Conservation (phyloP, 192 early-diverging fungal genomes). For the Coemansia sp. region DNA sequence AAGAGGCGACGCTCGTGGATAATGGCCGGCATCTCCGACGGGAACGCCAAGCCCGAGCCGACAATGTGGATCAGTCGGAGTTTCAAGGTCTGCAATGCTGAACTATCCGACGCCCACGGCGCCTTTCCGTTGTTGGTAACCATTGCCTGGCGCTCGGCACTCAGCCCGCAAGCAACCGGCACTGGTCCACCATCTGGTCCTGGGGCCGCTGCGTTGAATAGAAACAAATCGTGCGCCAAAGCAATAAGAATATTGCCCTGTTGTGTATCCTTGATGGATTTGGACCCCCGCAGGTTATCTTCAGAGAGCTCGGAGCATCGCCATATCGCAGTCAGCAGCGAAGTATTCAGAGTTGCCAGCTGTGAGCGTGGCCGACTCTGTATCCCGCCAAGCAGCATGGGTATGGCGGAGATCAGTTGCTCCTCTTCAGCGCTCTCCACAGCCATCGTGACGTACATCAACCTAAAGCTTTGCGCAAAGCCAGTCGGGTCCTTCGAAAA, state of each 20-base stretch:
- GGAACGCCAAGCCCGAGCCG: slow-evolving; percentile 37
- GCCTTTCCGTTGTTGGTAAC: slow-evolving; percentile 73
- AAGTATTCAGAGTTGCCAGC: slow-evolving; percentile 55
- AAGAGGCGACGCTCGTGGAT: slow-evolving; percentile 52
- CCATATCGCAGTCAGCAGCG: slow-evolving; percentile 59
- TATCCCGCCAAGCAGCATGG: slow-evolving; percentile 59
- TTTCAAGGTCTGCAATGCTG: slow-evolving; percentile 23
- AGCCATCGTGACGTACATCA: slow-evolving; percentile 84
- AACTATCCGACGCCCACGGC: slow-evolving; percentile 53
- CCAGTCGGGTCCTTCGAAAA: slow-evolving; percentile 29
- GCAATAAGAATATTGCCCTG: slow-evolving; percentile 7
- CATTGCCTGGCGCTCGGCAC: slow-evolving; percentile 1
- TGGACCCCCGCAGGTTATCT: slow-evolving; percentile 5
- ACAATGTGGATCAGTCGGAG: slow-evolving; percentile 17
- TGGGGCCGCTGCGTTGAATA: slow-evolving; percentile 5
- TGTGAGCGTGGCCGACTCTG: slow-evolving; percentile 53
- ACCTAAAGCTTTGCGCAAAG: slow-evolving; percentile 69
- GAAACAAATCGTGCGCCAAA: slow-evolving; percentile 12
- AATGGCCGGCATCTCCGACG: slow-evolving; percentile 22
- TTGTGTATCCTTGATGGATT: not conserved
- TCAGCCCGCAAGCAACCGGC: slow-evolving; percentile 12
- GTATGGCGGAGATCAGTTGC: slow-evolving; percentile 48
- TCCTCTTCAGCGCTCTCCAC: slow-evolving; percentile 48
- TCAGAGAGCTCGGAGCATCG: slow-evolving; percentile 14
- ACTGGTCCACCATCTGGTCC: not conserved